Percentiles rank a stretch among this genome's conserved stretches.
These are phyloP conservation scores for Salvia miltiorrhiza DNA, from an alignment of 257 asterid species.

Conservation along the genomic window DNA sequence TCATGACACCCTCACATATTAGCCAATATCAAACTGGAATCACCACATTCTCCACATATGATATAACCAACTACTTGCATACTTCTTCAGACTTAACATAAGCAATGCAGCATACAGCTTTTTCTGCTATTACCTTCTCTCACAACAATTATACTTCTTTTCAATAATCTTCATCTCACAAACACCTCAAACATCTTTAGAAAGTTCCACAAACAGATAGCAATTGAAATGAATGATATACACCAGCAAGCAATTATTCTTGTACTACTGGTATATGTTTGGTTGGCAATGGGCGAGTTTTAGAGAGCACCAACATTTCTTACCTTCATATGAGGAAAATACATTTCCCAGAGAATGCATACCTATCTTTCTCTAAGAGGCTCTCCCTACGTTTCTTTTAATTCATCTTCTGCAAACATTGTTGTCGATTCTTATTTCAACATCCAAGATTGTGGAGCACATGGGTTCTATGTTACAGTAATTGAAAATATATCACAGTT, in stretches of 20 bases:
- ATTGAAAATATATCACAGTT: conserved; percentile 3
- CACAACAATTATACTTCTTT: too few species aligned
- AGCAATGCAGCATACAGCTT: not conserved
- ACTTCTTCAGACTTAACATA: not conserved
- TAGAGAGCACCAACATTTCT: not conserved
- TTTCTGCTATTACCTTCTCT: too few species aligned
- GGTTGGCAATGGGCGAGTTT: not conserved
- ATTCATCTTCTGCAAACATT: not conserved
- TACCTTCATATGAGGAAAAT: not conserved
- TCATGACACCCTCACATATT: not conserved
- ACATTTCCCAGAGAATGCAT: not conserved
- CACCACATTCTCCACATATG: not conserved
- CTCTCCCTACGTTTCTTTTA: not conserved
- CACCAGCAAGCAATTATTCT: not conserved
- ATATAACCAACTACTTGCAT: not conserved
- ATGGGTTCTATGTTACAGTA: not conserved
- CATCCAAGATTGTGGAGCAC: not conserved
- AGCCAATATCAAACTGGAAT: not conserved
- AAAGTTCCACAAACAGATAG: not conserved
- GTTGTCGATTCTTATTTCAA: not conserved
- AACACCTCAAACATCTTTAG: not conserved
- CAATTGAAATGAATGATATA: not conserved
- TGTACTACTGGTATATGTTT: not conserved
- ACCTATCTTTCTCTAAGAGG: not conserved
- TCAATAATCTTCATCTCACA: not conserved